These are phyloP conservation scores for Botrytis byssoidea DNA, from an alignment of 2,329 filamentous ascomycete species.

Conservation along the genomic window DNA sequence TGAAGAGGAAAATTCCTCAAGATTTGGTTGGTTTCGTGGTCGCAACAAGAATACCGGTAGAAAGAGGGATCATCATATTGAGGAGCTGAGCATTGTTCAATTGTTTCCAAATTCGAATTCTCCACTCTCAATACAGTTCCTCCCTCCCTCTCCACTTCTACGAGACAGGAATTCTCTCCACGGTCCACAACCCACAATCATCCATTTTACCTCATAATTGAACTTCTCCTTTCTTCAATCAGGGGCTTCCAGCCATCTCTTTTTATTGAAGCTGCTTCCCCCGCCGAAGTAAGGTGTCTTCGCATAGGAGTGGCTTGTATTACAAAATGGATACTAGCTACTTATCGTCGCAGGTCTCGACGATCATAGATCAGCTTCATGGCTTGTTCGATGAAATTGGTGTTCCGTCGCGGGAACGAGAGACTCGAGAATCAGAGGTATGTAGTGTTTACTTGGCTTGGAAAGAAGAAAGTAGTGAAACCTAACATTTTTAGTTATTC, in stretches of 20 bases:
- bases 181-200: conserved; percentile 8
- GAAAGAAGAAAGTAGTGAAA: conserved; percentile 11
- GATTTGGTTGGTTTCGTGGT: not conserved
- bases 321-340: conserved; percentile 81
- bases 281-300: not conserved
- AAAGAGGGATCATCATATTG: not conserved
- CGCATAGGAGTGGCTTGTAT: conserved; percentile 11
- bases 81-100: conserved; percentile 7
- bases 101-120: conserved; percentile 5
- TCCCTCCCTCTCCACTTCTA: conserved; percentile 11
- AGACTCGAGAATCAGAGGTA: conserved; percentile 86
- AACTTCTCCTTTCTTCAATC: conserved; percentile 17
- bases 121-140: conserved; percentile 4
- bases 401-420: conserved; percentile 88
- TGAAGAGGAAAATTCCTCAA: not conserved
- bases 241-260: conserved; percentile 10
- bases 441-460: conserved; percentile 34
- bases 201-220: conserved; percentile 2
- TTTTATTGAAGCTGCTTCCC: conserved; percentile 4
- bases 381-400: conserved; percentile 97
- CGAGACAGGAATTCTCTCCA: conserved; percentile 10
- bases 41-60: not conserved
- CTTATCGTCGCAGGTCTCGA: conserved; percentile 91
- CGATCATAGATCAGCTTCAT: conserved; percentile 89
- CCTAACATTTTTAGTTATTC: conserved; percentile 65